phyloP scores from a whole-genome alignment of 2,329 filamentous ascomycete species.

The Calonectria henricotiae region DNA sequence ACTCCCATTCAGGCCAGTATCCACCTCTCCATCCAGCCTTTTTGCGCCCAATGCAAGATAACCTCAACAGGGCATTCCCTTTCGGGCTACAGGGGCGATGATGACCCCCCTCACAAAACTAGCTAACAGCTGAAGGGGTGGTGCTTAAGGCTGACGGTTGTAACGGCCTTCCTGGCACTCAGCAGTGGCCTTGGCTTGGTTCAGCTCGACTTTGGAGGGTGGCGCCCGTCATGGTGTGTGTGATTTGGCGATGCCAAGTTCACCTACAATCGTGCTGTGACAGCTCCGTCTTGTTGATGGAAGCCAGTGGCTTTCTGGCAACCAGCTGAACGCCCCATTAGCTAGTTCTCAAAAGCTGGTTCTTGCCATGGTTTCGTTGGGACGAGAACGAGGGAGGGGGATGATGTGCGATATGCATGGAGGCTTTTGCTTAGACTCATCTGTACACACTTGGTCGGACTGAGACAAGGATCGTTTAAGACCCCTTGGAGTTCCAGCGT shows the following conservation, averaged over 20 bases:
- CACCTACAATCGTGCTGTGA: not conserved
- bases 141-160: conserved; percentile 35
- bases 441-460: conserved; percentile 1
- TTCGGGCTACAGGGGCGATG: conserved; percentile 12
- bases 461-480: not conserved
- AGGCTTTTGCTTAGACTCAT: conserved; percentile 12
- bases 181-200: conserved; percentile 16
- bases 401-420: conserved; percentile 16
- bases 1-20: conserved; percentile 17
- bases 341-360: conserved; percentile 1
- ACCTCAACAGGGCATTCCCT: conserved; percentile 9
- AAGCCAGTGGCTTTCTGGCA: conserved; percentile 7
- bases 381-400: not conserved
- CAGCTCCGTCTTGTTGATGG: not conserved
- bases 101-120: conserved; percentile 17
- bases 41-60: conserved; percentile 30
- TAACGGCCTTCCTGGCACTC: conserved; percentile 25
- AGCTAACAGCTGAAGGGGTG: conserved; percentile 27
- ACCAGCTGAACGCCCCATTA: conserved; percentile 22
- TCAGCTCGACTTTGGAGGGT: conserved; percentile 28
- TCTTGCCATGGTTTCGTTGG: not conserved
- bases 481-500: not conserved
- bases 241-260: conserved; percentile 19
- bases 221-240: conserved; percentile 25
- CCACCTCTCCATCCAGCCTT: conserved; percentile 7